A percentile compares a stretch with the other conserved stretches of the same genome.
Evolutionary conservation across 176 grass and related monocot genomes (phyloP).

Genomic region (Carex pumila): DNA sequence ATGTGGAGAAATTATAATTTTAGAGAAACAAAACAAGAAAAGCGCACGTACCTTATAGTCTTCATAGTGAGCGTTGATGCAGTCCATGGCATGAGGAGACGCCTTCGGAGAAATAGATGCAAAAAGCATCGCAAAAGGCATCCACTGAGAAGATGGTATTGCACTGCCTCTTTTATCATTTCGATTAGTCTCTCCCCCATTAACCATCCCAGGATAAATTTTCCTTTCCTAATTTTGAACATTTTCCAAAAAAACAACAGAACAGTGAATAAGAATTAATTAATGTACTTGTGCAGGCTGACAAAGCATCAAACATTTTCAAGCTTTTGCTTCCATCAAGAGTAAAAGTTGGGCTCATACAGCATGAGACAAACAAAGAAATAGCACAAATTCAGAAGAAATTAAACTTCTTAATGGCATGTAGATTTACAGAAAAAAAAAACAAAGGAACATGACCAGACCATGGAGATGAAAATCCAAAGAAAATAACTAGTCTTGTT

Average conservation of each 20-base stretch:
- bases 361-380: background rate
- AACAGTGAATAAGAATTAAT: background rate
- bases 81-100: too few species aligned
- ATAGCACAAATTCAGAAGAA: background rate
- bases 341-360: background rate
- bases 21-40: too few species aligned
- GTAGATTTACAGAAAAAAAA: background rate
- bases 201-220: constrained; percentile 3
- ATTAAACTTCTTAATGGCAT: background rate
- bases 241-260: background rate
- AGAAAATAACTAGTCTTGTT: background rate
- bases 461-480: background rate
- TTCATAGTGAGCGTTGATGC: too few species aligned
- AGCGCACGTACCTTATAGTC: too few species aligned
- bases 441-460: background rate
- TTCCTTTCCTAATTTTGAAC: background rate
- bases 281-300: background rate
- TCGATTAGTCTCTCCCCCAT: background rate
- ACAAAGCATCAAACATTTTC: background rate
- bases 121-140: constrained; percentile 75
- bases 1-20: background rate
- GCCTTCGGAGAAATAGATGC: too few species aligned
- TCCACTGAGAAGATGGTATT: constrained; percentile 63
- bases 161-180: background rate
- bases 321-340: background rate